Evolutionary conservation across 192 early-diverging fungal species (phyloP).

Genomic region (Borealophlyctis nickersoniae): DNA sequence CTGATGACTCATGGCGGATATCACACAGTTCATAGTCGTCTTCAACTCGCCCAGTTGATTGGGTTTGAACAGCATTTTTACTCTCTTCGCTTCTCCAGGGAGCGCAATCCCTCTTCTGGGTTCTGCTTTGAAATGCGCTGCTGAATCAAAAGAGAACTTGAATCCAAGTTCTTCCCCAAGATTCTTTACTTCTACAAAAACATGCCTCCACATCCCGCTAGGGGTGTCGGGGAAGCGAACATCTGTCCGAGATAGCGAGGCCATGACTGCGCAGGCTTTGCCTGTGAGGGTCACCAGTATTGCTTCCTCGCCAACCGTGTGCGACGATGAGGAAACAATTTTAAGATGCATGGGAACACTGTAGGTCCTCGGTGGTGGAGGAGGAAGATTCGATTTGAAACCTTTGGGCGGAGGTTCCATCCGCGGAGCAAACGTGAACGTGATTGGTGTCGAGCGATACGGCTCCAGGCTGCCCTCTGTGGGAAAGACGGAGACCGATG

Average conservation of each 20-base stretch:
- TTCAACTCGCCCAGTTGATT: slow-evolving; percentile 46
- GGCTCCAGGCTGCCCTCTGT: slow-evolving; percentile 40
- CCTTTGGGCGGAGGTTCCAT: slow-evolving; percentile 9
- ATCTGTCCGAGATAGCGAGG: slow-evolving; percentile 16
- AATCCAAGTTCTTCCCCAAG: slow-evolving; percentile 24
- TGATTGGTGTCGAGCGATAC: slow-evolving; percentile 19
- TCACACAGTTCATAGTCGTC: slow-evolving; percentile 21
- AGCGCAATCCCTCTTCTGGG: slow-evolving; percentile 29
- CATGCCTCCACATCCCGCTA: background rate
- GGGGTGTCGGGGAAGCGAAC: slow-evolving; percentile 25
- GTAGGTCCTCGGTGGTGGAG: slow-evolving; percentile 14
- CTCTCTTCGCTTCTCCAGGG: slow-evolving; percentile 17
- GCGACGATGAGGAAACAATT: slow-evolving; percentile 20
- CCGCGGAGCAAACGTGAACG: slow-evolving; percentile 38
- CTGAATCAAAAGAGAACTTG: slow-evolving; percentile 22
- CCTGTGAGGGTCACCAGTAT: slow-evolving; percentile 33
- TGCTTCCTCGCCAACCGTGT: slow-evolving; percentile 28
- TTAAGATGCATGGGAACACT: slow-evolving; percentile 41
- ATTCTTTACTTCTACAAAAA: slow-evolving; percentile 28
- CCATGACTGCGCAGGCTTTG: slow-evolving; percentile 33
- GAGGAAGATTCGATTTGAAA: slow-evolving; percentile 25
- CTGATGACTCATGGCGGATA: too few species aligned
- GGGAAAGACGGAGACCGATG: slow-evolving; percentile 37
- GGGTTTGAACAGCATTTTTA: slow-evolving; percentile 39
- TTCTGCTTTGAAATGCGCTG: slow-evolving; percentile 42